phyloP scores from a whole-genome alignment of 2,329 filamentous ascomycete genomes.

The Helotiales sp. region DNA sequence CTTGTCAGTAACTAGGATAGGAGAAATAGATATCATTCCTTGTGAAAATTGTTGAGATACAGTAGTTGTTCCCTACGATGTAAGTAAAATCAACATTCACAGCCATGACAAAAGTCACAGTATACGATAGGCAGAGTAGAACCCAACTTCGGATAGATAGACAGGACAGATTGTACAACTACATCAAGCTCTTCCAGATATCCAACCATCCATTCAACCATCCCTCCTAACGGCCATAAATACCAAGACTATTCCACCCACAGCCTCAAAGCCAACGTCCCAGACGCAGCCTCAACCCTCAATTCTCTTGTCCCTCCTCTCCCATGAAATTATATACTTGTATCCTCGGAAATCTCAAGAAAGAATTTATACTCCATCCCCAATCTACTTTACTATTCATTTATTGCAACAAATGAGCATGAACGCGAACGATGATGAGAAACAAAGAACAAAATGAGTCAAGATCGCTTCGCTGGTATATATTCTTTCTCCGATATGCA shows the following conservation, averaged over 20 bases:
- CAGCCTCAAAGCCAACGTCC: constrained; percentile 4
- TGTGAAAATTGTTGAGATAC: too few relatives aligned
- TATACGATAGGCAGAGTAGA: too few relatives aligned
- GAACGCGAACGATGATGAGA: constrained; percentile 1
- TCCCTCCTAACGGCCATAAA: neutral
- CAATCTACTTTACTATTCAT: constrained; percentile 25
- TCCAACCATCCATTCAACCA: neutral
- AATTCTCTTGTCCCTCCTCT: constrained; percentile 1
- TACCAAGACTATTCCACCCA: too few relatives aligned
- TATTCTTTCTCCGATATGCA: neutral
- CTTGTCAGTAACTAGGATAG: too few relatives aligned
- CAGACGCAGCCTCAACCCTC: constrained; percentile 12
- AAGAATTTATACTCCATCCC: constrained; percentile 17
- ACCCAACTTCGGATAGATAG: too few relatives aligned
- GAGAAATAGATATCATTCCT: neutral
- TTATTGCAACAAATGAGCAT: neutral
- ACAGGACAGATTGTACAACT: constrained; percentile 5
- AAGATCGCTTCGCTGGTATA: constrained; percentile 6
- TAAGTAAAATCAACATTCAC: too few relatives aligned
- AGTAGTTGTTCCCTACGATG: too few relatives aligned
- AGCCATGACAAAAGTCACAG: too few relatives aligned
- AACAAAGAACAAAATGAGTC: neutral
- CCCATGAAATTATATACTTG: constrained; percentile 20
- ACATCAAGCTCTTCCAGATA: constrained; percentile 4
- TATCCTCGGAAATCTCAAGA: constrained; percentile 5